phyloP scores from a whole-genome alignment of 1,284 basidiomycete genomes.

The Leccinum proximum region DNA sequence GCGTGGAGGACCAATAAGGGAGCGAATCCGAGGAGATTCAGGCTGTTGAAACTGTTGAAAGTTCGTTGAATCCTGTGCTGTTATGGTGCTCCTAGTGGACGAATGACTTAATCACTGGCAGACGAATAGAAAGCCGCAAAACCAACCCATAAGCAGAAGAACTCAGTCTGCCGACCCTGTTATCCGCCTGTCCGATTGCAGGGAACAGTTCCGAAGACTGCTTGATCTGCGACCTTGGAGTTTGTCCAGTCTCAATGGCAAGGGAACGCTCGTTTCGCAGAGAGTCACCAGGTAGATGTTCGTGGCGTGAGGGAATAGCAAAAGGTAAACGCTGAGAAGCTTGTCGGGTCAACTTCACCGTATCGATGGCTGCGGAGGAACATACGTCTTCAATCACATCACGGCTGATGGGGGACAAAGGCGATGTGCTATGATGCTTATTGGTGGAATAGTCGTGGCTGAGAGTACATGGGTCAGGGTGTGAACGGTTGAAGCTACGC shows the following conservation, averaged over 20 bases:
- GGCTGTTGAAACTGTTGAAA: background rate
- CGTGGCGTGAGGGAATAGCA: background rate
- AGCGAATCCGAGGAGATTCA: slow-evolving; percentile 1
- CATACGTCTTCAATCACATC: slow-evolving; percentile 18
- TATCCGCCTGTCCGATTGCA: background rate
- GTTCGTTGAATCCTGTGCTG: background rate
- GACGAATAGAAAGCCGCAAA: background rate
- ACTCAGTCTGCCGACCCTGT: slow-evolving; percentile 5
- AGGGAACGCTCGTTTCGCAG: background rate
- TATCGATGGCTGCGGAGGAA: slow-evolving; percentile 4
- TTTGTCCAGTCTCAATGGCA: background rate
- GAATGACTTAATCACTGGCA: slow-evolving; percentile 5
- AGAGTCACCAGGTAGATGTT: background rate
- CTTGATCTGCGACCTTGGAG: background rate
- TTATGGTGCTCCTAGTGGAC: slow-evolving; percentile 3
- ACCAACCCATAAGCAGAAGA: slow-evolving; percentile 12
- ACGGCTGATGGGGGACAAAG: slow-evolving; percentile 21
- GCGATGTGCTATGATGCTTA: slow-evolving; percentile 5
- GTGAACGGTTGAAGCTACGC: background rate
- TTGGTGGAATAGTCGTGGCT: slow-evolving; percentile 8
- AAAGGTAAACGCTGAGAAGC: background rate
- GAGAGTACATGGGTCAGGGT: slow-evolving; percentile 3
- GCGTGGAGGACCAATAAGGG: slow-evolving; percentile 5
- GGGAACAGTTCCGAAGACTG: background rate
- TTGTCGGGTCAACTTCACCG: background rate